These are phyloP conservation scores for Stachybotrys chartarum DNA, from an alignment of 2,329 filamentous ascomycete genomes.

Conservation along the genomic window DNA sequence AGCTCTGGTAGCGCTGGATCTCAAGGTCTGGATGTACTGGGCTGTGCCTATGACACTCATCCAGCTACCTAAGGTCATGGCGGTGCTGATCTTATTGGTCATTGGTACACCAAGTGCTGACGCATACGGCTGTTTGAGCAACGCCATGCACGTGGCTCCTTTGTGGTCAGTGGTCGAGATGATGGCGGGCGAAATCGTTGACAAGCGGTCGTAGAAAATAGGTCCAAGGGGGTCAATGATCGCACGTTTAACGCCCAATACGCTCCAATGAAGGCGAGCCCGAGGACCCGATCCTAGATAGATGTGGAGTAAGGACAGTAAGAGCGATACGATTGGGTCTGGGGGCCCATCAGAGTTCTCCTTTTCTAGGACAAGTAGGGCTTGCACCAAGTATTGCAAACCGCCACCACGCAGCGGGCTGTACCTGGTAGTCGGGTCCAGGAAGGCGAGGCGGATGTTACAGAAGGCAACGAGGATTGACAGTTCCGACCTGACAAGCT, in stretches of 20 bases:
- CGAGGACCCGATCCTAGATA: not conserved
- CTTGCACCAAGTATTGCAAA: slow-evolving; percentile 34
- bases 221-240: not conserved
- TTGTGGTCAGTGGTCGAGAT: slow-evolving; percentile 22
- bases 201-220: not conserved
- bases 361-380: slow-evolving; percentile 10
- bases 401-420: slow-evolving; percentile 8
- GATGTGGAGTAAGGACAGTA: not conserved
- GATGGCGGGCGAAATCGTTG: slow-evolving; percentile 36
- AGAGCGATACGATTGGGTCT: not conserved
- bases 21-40: slow-evolving; percentile 33
- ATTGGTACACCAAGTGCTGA: slow-evolving; percentile 38
- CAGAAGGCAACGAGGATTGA: slow-evolving; percentile 26
- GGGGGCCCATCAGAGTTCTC: not conserved
- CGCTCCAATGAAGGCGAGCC: not conserved
- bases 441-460: slow-evolving; percentile 21
- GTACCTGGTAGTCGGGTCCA: not conserved
- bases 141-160: slow-evolving; percentile 30
- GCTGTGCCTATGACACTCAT: slow-evolving; percentile 41
- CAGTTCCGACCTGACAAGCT: slow-evolving; percentile 19
- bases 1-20: slow-evolving; percentile 42
- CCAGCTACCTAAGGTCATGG: slow-evolving; percentile 44
- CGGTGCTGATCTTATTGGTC: slow-evolving; percentile 33
- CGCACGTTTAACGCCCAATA: not conserved
- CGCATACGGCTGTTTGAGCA: slow-evolving; percentile 37